Conservation (phyloP, 345 rosid species). For the Dimocarpus longan region DNA sequence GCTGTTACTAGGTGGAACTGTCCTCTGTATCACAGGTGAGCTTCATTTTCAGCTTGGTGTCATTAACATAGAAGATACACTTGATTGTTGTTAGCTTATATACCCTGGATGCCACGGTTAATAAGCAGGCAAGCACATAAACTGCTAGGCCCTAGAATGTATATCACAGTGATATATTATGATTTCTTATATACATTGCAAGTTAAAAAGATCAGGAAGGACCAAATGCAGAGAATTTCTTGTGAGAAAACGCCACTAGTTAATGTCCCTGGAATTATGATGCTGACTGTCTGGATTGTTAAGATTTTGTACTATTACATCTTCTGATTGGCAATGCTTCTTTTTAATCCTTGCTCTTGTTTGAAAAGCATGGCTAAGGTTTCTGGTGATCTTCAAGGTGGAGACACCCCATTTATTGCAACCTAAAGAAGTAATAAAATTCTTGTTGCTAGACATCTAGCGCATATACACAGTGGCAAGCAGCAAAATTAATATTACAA, state of each 20-base stretch:
- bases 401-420: not conserved
- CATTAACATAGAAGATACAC: not conserved
- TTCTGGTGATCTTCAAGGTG: slow-evolving; percentile 9
- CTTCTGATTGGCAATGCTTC: not conserved
- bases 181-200: not conserved
- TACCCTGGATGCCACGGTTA: not conserved
- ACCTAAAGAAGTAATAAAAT: not conserved
- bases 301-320: not conserved
- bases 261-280: not conserved
- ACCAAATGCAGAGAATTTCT: not conserved
- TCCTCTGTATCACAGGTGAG: slow-evolving; percentile 83
- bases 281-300: not conserved
- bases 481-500: not conserved
- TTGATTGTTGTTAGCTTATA: not conserved
- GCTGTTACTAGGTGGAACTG: slow-evolving; percentile 79
- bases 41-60: slow-evolving; percentile 8
- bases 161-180: not conserved
- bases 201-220: not conserved
- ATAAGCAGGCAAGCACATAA: not conserved
- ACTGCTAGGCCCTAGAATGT: not conserved
- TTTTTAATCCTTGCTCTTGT: not conserved
- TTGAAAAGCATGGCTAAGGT: not conserved
- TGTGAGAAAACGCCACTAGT: not conserved
- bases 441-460: not conserved
- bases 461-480: not conserved